Percentiles rank a stretch among this genome's conserved stretches.
Conservation (phyloP, 345 rosid genomes). For the Ceriops decandra region DNA sequence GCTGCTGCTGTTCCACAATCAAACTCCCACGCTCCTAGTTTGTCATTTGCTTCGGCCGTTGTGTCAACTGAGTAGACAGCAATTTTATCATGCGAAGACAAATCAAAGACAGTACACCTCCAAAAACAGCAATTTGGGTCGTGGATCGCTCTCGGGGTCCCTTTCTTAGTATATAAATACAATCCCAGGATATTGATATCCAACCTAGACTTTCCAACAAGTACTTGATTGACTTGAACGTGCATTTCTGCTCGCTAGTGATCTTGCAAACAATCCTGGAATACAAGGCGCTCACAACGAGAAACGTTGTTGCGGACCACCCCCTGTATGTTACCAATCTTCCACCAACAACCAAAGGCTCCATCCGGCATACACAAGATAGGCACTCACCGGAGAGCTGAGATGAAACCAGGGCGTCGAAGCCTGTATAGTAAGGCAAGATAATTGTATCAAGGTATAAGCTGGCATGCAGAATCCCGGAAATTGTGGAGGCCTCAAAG, state of each 20-base stretch:
- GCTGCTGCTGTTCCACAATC: neutral
- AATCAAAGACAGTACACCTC: constrained; percentile 45
- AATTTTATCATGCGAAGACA: constrained; percentile 42
- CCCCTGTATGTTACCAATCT: constrained; percentile 53
- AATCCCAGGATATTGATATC: constrained; percentile 46
- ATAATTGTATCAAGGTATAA: constrained; percentile 65
- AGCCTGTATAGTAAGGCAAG: constrained; percentile 80
- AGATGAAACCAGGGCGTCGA: constrained; percentile 65
- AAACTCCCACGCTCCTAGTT: neutral
- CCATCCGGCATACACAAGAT: constrained; percentile 66
- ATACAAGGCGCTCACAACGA: constrained; percentile 48
- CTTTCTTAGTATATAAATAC: constrained; percentile 36
- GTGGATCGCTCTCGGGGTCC: constrained; percentile 41
- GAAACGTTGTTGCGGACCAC: constrained; percentile 57
- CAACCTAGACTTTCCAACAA: constrained; percentile 44
- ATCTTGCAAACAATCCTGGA: constrained; percentile 25
- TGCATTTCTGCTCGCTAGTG: neutral
- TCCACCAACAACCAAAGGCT: constrained; percentile 67
- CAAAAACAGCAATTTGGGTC: constrained; percentile 37
- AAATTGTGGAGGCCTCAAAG: constrained; percentile 69
- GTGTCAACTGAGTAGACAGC: constrained; percentile 14
- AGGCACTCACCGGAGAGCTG: constrained; percentile 62
- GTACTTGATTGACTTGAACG: neutral
- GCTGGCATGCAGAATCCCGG: constrained; percentile 75
- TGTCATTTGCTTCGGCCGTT: constrained; percentile 10